Conservation (phyloP, 805 yeast species). For the Suhomyces kilbournensis region DNA sequence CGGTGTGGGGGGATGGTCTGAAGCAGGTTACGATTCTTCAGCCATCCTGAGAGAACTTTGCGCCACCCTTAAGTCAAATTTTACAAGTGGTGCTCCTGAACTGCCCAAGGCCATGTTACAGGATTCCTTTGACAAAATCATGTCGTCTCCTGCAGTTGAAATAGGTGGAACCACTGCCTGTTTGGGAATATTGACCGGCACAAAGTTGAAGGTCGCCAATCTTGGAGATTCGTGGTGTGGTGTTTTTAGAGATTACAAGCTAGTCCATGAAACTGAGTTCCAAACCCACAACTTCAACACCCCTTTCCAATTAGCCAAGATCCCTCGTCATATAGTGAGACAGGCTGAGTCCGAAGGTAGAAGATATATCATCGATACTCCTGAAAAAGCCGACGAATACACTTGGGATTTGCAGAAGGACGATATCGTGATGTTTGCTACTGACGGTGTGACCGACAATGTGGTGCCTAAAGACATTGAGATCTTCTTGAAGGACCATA, state of each 20-base stretch:
- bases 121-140: conserved; percentile 54
- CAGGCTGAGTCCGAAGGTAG: conserved; percentile 55
- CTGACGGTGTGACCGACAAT: conserved; percentile 93
- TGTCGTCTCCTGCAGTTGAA: conserved; percentile 55
- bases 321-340: conserved; percentile 59
- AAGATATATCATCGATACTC: conserved; percentile 67
- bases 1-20: conserved; percentile 98
- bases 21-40: conserved; percentile 84
- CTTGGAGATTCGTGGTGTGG: conserved; percentile 96
- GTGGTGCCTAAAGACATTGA: conserved; percentile 71
- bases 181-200: conserved; percentile 62
- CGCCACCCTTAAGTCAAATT: conserved; percentile 45
- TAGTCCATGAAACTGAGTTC: conserved; percentile 64
- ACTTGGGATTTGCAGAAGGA: conserved; percentile 61
- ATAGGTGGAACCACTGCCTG: conserved; percentile 96
- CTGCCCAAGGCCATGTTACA: conserved; percentile 50
- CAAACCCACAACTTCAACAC: conserved; percentile 90
- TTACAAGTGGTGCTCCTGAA: conserved; percentile 15
- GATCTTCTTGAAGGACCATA: conserved; percentile 56
- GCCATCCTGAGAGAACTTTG: conserved; percentile 84
- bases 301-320: conserved; percentile 84
- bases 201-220: conserved; percentile 67
- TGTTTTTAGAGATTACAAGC: conserved; percentile 62
- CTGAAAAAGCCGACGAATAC: conserved; percentile 65
- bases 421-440: conserved; percentile 81